Evolutionary conservation across 176 grass and related monocot genomes (phyloP).

Genomic region (Aegilops bicornis): DNA sequence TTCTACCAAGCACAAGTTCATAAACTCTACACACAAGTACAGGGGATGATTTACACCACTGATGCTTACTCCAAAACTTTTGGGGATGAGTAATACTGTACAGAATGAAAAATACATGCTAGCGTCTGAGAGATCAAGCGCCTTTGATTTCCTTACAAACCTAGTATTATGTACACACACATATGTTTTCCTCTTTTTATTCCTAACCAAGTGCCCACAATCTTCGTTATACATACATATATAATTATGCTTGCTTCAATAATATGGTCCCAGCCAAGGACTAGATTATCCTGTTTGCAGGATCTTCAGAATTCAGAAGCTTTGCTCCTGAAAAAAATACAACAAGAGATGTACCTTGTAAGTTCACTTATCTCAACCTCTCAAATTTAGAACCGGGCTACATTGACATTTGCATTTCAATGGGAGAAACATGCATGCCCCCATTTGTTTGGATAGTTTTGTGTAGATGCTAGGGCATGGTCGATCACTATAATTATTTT

Average conservation of each 20-base stretch:
- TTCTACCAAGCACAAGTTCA: background rate
- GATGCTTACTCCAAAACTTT: background rate
- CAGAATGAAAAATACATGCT: constrained; percentile 1
- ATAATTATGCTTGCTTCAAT: constrained; percentile 27
- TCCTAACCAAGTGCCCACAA: constrained; percentile 19
- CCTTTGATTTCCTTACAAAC: background rate
- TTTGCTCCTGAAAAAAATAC: too few relatives aligned
- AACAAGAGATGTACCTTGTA: too few relatives aligned
- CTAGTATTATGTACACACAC: constrained; percentile 3
- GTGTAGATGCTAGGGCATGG: background rate
- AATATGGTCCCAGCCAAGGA: background rate
- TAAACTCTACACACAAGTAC: background rate
- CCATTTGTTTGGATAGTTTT: background rate
- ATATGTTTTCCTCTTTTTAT: constrained; percentile 6
- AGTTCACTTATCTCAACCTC: too few relatives aligned
- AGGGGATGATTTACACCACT: constrained; percentile 26
- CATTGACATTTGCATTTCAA: too few relatives aligned
- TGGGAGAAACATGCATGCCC: background rate
- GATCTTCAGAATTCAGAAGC: too few relatives aligned
- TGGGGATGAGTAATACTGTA: background rate
- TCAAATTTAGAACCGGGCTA: too few relatives aligned
- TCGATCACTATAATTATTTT: too few relatives aligned
- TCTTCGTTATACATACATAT: background rate
- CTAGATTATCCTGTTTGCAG: too few relatives aligned
- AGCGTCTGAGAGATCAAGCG: background rate